Base-by-base conservation (phyloP, 805 yeast species). In the Saccharomycopsis fermentans region DNA sequence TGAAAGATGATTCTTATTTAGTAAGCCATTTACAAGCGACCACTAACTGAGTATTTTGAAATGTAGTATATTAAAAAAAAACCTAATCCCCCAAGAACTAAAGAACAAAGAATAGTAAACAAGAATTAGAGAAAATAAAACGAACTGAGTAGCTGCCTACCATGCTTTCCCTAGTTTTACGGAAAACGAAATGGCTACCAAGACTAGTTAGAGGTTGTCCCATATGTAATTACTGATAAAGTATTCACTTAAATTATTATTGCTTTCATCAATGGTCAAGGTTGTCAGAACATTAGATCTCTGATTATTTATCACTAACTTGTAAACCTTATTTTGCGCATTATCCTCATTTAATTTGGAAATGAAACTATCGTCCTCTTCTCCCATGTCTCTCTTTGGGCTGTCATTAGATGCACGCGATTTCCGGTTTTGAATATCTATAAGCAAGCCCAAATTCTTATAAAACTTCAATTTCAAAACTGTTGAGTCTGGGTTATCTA, bases 221-320 rank as follows among this genome's bases (percentile, higher is more conserved):
- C 96, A 88, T 35, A 88, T 79, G 67, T 81, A 85, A 66, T 88
- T 87, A 14, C 89, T 79, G 34, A 86, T 78, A 68, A 86, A 87
- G 65, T 77, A 84, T 59, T 83, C 84, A 65, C 86, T 81, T 62
- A 83, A 81, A 59, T 81, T 78, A 35, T 75, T 73, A 51, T 77
- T 55, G 6, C 34, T 37, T 34, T 59, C 58, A 21, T 59, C 62
- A 48, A 61, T 57, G 1, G 51, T 57, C 50, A 61, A 55, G 2
- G 59, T 57, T 8, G 63, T 61, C 16, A 54, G 40, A 9, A 59
- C 37, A 40, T 61, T 61, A 2, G 60, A 52, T 29, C 57, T n/a
- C n/a, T 51, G 55, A 48, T 61, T 61, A 16, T 56, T 59, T 11
- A 61, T 61, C 8, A 59, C 57, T 36, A 61, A 55, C 16, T 55